phyloP scores from a whole-genome alignment of 2,329 filamentous ascomycete species.

The Rachicladosporium sp. region DNA sequence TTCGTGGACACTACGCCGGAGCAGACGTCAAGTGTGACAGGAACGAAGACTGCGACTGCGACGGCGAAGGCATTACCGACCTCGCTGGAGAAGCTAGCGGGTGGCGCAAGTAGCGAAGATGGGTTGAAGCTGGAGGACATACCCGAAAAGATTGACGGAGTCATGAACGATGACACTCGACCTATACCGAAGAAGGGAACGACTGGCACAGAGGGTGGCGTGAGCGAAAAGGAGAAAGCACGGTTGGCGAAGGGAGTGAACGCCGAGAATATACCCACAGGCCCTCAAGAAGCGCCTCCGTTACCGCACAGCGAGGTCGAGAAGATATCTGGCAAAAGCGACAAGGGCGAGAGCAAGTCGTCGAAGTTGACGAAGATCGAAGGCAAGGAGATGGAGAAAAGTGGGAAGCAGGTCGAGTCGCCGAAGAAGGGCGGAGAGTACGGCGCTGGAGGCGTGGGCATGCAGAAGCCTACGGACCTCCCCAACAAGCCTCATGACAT shows the following conservation, averaged over 20 bases:
- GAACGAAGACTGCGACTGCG: slow-evolving; percentile 14
- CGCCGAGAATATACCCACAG: slow-evolving; percentile 61
- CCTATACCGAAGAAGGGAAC: slow-evolving; percentile 69
- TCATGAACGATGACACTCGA: slow-evolving; percentile 83
- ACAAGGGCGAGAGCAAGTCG: slow-evolving; percentile 20
- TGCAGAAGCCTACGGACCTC: slow-evolving; percentile 45
- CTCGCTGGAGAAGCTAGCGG: slow-evolving; percentile 17
- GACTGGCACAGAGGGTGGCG: slow-evolving; percentile 77
- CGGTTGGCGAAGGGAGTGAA: slow-evolving; percentile 54
- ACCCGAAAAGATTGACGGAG: slow-evolving; percentile 55
- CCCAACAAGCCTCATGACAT: slow-evolving; percentile 70
- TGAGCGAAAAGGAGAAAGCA: slow-evolving; percentile 75
- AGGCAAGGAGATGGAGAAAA: slow-evolving; percentile 27
- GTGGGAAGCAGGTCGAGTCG: slow-evolving; percentile 22
- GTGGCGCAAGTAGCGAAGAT: slow-evolving; percentile 37
- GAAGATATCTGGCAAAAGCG: slow-evolving; percentile 36
- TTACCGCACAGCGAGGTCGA: slow-evolving; percentile 70
- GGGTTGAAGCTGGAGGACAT: slow-evolving; percentile 27
- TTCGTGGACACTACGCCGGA: slow-evolving; percentile 46
- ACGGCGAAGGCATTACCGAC: slow-evolving; percentile 21
- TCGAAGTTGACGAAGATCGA: slow-evolving; percentile 14
- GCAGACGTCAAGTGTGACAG: slow-evolving; percentile 12
- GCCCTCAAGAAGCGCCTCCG: slow-evolving; percentile 75
- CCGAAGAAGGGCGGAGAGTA: slow-evolving; percentile 17
- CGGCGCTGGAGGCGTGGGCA: slow-evolving; percentile 19